Base-by-base conservation (phyloP, 805 yeast genomes). In the Torulaspora franciscae region DNA sequence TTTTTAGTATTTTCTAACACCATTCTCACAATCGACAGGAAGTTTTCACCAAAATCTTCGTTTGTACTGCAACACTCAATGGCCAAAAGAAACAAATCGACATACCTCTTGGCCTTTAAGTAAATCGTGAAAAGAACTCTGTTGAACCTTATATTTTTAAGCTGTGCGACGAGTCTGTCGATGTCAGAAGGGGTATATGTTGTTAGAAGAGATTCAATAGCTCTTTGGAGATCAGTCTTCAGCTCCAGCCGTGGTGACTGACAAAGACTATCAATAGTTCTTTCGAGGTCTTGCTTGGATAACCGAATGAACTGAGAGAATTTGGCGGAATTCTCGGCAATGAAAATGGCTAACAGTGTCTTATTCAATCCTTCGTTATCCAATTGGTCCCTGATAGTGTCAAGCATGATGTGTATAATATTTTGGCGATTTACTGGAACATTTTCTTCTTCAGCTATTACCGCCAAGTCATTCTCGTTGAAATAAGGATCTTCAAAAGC, bases 251-350 rank as follows among this genome's bases (percentile, higher is more conserved):
- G 62, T 11, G 66, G 54, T 40, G 61, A 67, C 14, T 68, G 52
- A 54, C 86, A 82, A 28, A 89, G 64, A 3, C 62, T 64, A 3
- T 70, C 65, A 22, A 84, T 66, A 0, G 83, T 66, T 3, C 63
- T 59, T 5, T 74, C 73, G 33, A 85, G 59, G 2, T 71, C 65
- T 1, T 78, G 69, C 44, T 82, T 93, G 0, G 89, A 76, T 1
- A 93, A 62, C 35, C 87, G 72, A 8, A 91, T 73, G 50, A 86
- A 90, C 63, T 91, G 99, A 9, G 78, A 72, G 61, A 85, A 91
- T 59, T 91, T 93, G 2, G 96, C 83, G 49, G 82, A 79, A 58
- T 85, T 90, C 46, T 91, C 66, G 0, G 91, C 85, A 27, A 91
- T 64, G 57, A 91, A 93, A 3, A 87, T 76, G 2, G 86, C 73